These are phyloP conservation scores for Adansonia gregorii DNA, from an alignment of 441 rosid species.

Conservation along the genomic window DNA sequence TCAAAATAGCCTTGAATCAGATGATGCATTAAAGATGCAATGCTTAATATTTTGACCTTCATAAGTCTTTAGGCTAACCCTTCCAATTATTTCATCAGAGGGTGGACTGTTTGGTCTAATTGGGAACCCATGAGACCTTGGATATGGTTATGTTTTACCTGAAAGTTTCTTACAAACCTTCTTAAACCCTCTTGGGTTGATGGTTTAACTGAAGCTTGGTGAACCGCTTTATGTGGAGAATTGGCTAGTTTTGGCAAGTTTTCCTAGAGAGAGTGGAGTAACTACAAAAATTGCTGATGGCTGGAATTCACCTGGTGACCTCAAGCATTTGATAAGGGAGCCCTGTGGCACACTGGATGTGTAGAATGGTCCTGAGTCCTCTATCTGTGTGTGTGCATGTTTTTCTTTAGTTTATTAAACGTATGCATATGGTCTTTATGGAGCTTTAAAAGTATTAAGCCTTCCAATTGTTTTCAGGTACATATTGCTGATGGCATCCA, in stretches of 20 bases:
- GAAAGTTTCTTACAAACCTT: not conserved
- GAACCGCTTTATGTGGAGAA: not conserved
- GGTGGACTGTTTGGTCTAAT: not conserved
- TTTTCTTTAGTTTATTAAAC: not conserved
- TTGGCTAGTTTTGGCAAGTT: not conserved
- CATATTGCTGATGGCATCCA: slow-evolving; percentile 79
- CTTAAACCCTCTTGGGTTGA: not conserved
- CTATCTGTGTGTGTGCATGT: not conserved
- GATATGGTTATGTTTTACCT: not conserved
- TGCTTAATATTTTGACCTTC: not conserved
- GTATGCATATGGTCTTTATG: not conserved
- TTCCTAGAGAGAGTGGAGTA: not conserved
- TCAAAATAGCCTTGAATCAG: not conserved
- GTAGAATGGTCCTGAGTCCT: not conserved
- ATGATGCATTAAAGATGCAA: not conserved
- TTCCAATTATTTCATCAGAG: not conserved
- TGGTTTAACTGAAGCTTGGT: not conserved
- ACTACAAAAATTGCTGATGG: not conserved
- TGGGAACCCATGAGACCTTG: not conserved
- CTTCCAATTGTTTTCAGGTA: slow-evolving; percentile 51
- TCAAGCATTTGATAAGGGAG: not conserved
- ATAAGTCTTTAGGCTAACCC: not conserved
- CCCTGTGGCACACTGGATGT: not conserved
- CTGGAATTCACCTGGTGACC: not conserved
- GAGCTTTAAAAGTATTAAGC: not conserved